Evolutionary conservation across 164 flowering plant genomes (phyloP).

Genomic region (Vitis vinifera): DNA sequence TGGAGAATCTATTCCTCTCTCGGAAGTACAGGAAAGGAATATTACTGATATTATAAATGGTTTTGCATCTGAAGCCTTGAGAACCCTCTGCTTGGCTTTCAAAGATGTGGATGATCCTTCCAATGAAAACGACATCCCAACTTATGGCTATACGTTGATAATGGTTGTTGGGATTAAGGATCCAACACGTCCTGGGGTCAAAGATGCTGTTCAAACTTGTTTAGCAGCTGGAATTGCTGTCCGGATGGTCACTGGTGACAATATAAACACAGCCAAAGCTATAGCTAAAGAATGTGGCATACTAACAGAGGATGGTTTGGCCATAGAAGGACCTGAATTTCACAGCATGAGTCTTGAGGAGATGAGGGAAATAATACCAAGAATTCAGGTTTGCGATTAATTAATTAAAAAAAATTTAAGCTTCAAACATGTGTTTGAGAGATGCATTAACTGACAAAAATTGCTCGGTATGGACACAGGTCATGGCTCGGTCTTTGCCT

Average conservation of each 20-base stretch:
- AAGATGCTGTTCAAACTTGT: constrained; percentile 57
- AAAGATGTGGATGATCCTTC: constrained; percentile 29
- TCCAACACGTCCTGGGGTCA: constrained; percentile 70
- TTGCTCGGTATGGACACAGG: constrained; percentile 30
- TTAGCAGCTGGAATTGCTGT: constrained; percentile 62
- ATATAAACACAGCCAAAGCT: constrained; percentile 44
- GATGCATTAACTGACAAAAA: not conserved
- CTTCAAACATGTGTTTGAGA: not conserved
- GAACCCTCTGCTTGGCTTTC: constrained; percentile 55
- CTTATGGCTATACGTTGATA: constrained; percentile 41
- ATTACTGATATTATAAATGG: constrained; percentile 37
- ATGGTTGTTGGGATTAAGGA: constrained; percentile 65
- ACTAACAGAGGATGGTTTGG: constrained; percentile 56
- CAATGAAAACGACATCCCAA: constrained; percentile 29
- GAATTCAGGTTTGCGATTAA: constrained; percentile 43
- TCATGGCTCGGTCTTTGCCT: constrained; percentile 71
- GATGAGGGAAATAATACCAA: constrained; percentile 49
- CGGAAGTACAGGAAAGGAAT: constrained; percentile 25
- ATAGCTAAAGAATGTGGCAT: constrained; percentile 79
- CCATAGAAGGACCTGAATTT: constrained; percentile 63
- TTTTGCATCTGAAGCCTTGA: constrained; percentile 52
- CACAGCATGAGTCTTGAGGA: constrained; percentile 37
- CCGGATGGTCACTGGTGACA: constrained; percentile 78
- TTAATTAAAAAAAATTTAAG: not conserved
- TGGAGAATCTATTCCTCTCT: constrained; percentile 33